These are phyloP conservation scores for Conoideocrella luteorostrata DNA, from an alignment of 2,329 filamentous ascomycete species.

Conservation along the genomic window DNA sequence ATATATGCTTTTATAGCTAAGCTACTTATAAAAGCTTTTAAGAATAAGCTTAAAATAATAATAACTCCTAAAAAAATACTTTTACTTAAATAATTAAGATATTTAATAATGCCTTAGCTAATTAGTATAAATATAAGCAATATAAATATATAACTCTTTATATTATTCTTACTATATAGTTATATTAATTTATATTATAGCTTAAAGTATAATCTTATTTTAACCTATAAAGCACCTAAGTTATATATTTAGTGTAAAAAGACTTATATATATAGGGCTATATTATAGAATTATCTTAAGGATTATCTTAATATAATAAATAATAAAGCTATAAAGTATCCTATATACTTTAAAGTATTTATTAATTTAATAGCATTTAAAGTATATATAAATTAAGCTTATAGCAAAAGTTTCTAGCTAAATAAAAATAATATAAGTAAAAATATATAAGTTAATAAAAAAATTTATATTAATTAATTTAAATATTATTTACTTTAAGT, in stretches of 20 bases:
- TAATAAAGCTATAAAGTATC: neutral
- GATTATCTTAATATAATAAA: neutral
- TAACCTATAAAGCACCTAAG: neutral
- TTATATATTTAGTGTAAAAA: neutral
- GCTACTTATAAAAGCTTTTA: too few species aligned
- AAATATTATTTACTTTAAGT: too few species aligned
- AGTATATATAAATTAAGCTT: neutral
- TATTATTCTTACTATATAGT: neutral
- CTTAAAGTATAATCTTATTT: neutral
- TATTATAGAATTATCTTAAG: neutral
- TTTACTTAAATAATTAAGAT: too few species aligned
- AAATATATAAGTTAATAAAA: too few species aligned
- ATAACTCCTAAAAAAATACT: too few species aligned
- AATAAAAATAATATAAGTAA: too few species aligned
- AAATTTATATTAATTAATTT: too few species aligned
- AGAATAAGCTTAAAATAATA: too few species aligned
- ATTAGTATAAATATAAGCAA: neutral
- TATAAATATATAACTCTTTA: neutral
- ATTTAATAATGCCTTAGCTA: neutral
- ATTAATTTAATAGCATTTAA: neutral
- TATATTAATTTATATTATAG: neutral
- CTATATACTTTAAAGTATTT: neutral
- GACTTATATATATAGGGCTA: neutral
- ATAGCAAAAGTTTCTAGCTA: neutral
- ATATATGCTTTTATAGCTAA: too few species aligned